Conservation (phyloP, 1,284 basidiomycete genomes). For the Apiotrichum mycotoxinovorans region DNA sequence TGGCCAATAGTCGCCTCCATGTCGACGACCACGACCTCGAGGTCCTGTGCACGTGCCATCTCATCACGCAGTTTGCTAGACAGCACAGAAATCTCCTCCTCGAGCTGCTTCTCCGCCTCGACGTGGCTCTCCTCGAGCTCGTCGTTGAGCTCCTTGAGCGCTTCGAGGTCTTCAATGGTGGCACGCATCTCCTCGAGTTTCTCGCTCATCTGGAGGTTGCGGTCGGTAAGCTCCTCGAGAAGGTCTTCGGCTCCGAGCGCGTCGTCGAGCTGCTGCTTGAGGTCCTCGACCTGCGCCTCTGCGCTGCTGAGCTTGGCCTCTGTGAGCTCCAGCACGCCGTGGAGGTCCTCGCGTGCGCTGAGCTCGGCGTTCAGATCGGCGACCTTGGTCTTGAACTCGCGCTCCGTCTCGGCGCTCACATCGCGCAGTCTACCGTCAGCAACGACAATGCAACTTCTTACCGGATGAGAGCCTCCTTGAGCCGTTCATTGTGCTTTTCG, state of each 20-base stretch:
- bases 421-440: conserved; percentile 66
- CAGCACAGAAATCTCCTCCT: conserved; percentile 76
- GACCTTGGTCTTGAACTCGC: conserved; percentile 76
- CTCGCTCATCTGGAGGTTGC: conserved; percentile 86
- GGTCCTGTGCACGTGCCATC: conserved; percentile 58
- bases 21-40: conserved; percentile 77
- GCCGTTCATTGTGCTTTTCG: conserved; percentile 90
- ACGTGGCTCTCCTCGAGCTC: conserved; percentile 96
- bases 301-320: conserved; percentile 76
- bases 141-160: conserved; percentile 91
- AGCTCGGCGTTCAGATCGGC: conserved; percentile 87
- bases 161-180: conserved; percentile 92
- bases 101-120: conserved; percentile 87
- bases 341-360: conserved; percentile 45
- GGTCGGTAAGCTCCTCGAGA: conserved; percentile 90
- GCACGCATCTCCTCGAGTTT: conserved; percentile 94
- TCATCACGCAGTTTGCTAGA: conserved; percentile 62
- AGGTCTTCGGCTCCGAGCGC: conserved; percentile 94
- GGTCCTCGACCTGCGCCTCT: conserved; percentile 85
- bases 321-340: conserved; percentile 67
- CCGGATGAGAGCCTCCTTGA: conserved; percentile 90
- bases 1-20: conserved; percentile 81
- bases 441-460: conserved; percentile 38
- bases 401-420: conserved; percentile 79
- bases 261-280: conserved; percentile 92